These are phyloP conservation scores for Diaporthe velutina DNA, from an alignment of 2,329 filamentous ascomycete species.

Conservation along the genomic window DNA sequence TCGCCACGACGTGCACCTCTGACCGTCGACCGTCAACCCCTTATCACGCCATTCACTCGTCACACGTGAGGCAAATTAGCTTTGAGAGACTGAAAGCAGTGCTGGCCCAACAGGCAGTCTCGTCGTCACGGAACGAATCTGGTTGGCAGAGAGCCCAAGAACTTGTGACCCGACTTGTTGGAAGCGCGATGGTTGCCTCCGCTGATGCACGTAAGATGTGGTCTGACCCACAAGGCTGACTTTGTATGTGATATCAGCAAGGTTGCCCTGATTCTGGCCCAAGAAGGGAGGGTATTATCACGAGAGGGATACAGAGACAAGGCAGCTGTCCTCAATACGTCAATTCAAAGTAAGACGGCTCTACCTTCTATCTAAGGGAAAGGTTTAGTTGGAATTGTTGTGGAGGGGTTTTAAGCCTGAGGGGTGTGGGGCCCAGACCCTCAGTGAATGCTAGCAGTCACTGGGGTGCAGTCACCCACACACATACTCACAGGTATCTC, in stretches of 20 bases:
- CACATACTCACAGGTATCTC: too few species aligned
- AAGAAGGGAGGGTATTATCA: neutral
- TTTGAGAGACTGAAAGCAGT: neutral
- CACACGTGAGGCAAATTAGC: neutral
- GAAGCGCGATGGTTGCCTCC: neutral
- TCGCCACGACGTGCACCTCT: neutral
- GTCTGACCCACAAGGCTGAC: neutral
- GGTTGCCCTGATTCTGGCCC: neutral
- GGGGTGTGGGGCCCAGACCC: too few species aligned
- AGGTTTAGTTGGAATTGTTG: too few species aligned
- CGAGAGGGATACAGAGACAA: too few species aligned
- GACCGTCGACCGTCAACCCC: neutral
- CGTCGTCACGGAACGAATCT: neutral
- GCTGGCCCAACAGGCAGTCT: neutral
- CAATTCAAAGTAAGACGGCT: too few species aligned
- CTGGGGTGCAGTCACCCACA: too few species aligned
- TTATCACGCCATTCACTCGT: neutral
- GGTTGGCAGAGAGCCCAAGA: neutral
- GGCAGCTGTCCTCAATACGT: too few species aligned
- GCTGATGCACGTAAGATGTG: neutral
- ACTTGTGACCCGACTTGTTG: neutral
- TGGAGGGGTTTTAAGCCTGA: too few species aligned
- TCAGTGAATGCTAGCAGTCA: too few species aligned
- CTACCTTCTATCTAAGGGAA: too few species aligned
- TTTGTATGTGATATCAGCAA: neutral